Evolutionary conservation across 2,329 filamentous ascomycete genomes (phyloP), one percentile per base, ranked within the genome.

Genomic region (Sporothrix sp.): DNA sequence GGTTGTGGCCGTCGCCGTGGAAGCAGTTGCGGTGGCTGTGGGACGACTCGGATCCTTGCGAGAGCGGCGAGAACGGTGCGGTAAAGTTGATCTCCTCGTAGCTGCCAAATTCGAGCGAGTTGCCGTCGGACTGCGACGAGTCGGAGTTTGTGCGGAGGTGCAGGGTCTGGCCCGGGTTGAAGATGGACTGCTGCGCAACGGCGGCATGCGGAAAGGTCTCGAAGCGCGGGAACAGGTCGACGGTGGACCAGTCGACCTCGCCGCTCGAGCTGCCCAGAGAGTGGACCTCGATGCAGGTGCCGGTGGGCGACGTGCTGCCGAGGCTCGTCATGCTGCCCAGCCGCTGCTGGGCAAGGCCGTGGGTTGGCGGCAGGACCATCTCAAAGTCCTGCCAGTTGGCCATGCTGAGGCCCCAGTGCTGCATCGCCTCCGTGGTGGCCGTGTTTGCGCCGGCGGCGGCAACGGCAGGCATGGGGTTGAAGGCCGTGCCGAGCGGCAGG

Each of bases 161-260:
- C 47, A 97, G 72, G 1, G 89, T 94, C 69, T 95, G 86, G 55
- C 84, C 81, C 2, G 91, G 91, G 68, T 96, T 95, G 73, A 95
- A 94, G 62, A 95, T 90, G 58, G 86, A 82, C 52, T 73, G 71
- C 48, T 65, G 66, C 46, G 65, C 66, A 45, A 67, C 64, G 53
- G 68, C 68, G 7, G 82, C 73, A 40, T 76, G 73, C 58, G 75
- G 75, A 45, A 78, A 80, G 30, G 78, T 75, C 58, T 91, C 85
- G 58, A 85, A 81, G 33, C 82, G 84, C 54, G 80, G 82, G 53
- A 82, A 82, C 63, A 81, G 78, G 57, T 93, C 86, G 52, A 96
- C 82, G 58, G 85, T 79, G 46, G 80, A 81, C 90, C 90, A 97
- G 44, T 54, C 56, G 20, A 56, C 36, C 20, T 58, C 56, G 52